phyloP scores from a whole-genome alignment of 306 rosid species.

The Psophocarpus tetragonolobus region DNA sequence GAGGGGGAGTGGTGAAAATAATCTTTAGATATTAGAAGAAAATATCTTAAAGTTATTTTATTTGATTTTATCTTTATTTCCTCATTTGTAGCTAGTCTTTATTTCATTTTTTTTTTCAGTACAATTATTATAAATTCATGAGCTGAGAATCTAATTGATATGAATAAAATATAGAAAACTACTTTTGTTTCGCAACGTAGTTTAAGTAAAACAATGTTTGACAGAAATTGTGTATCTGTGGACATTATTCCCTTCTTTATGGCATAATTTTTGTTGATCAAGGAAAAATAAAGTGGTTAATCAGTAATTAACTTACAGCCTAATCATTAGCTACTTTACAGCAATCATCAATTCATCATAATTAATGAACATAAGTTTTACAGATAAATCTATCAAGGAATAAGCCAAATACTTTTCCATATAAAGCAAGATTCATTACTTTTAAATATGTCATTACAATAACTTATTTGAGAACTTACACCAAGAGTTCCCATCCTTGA shows the following conservation, averaged over 20 bases:
- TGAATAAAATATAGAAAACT: too few species aligned
- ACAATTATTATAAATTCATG: too few species aligned
- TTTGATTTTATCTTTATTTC: too few species aligned
- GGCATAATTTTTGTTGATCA: background rate
- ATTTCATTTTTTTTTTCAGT: too few species aligned
- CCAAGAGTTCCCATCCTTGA: slow-evolving; percentile 95
- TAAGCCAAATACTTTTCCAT: slow-evolving; percentile 7
- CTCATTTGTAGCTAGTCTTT: too few species aligned
- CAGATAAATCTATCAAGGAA: background rate
- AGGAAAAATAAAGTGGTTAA: background rate
- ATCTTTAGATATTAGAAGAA: too few species aligned
- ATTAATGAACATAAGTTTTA: background rate
- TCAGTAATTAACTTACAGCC: background rate
- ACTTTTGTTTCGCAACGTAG: too few species aligned
- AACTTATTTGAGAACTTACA: slow-evolving; percentile 56
- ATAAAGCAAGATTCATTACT: background rate
- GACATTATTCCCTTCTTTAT: background rate
- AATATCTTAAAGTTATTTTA: too few species aligned
- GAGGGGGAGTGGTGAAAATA: too few species aligned
- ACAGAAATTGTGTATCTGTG: background rate
- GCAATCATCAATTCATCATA: slow-evolving; percentile 13
- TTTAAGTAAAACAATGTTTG: background rate
- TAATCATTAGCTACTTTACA: background rate
- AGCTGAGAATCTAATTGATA: too few species aligned
- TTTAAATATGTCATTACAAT: background rate